These are phyloP conservation scores for Aspergillus avenaceus DNA, from an alignment of 495 filamentous ascomycete genomes.

Conservation along the genomic window DNA sequence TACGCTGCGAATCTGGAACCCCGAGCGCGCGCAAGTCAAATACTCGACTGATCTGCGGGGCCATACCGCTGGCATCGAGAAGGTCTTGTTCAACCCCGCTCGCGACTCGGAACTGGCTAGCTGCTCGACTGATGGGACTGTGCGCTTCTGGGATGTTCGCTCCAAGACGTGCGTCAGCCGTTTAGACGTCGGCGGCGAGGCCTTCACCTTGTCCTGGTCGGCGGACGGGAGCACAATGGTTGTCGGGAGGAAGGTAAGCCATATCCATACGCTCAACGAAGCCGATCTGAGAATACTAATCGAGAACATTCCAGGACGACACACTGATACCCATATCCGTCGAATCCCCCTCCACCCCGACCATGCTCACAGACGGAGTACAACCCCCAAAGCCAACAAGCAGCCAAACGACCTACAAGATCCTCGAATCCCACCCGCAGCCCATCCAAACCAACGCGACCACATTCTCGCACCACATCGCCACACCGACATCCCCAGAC, in stretches of 20 bases:
- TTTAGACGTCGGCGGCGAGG: conserved; percentile 75
- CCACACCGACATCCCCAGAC: conserved; percentile 32
- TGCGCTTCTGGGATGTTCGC: conserved; percentile 91
- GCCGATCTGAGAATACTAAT: no score
- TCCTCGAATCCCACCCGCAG: conserved; percentile 63
- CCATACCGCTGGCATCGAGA: conserved; percentile 72
- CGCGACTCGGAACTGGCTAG: conserved; percentile 87
- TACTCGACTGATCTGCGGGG: conserved; percentile 86
- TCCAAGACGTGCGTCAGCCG: conserved; percentile 75
- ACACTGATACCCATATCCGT: conserved; percentile 61
- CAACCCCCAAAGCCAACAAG: conserved; percentile 11
- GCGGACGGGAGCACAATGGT: conserved; percentile 81
- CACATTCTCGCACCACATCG: conserved; percentile 66
- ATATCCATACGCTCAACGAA: no score
- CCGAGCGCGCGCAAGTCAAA: conserved; percentile 72
- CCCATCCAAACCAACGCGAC: conserved; percentile 74
- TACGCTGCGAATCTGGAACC: conserved; percentile 88
- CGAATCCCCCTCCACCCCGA: conserved; percentile 39
- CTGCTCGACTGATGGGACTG: conserved; percentile 76
- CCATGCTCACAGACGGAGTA: conserved; percentile 15
- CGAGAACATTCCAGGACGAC: conserved; percentile 52
- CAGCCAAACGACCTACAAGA: conserved; percentile 32
- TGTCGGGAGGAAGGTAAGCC: conserved; percentile 74
- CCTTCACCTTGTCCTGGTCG: conserved; percentile 80
- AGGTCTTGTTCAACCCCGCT: conserved; percentile 83